Evolutionary conservation across 495 filamentous ascomycete genomes (phyloP), one percentile per base, ranked within the genome.

Genomic region (Penicillium ochrochloron): DNA sequence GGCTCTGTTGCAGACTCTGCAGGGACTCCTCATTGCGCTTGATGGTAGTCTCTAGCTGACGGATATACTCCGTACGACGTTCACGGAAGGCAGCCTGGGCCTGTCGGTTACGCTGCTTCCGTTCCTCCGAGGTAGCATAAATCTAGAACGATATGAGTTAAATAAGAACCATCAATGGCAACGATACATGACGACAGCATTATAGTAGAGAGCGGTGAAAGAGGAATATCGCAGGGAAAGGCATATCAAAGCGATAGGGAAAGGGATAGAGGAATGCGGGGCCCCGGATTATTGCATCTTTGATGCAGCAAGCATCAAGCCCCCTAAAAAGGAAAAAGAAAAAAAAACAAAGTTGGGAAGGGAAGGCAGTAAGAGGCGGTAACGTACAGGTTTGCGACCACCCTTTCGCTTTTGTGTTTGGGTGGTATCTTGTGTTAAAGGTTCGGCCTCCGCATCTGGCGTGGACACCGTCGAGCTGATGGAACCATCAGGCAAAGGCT

Each of bases 11-110:
- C 61, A 98, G 83, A 67, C 87, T 94, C 66, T 94, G 90, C 42
- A 99, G 82, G 65, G 90, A 90, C 65, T 97, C 92, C 77, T 99
- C 95, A 82, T 98, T 95, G 66, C 93, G 93, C 74, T 96, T 96
- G 77, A 99, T 98, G 60, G 93, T 97, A 58, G 92, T 92, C 77
- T 99, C 95, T 12, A 99, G 86, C 76, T 99, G 96, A 80, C 97
- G 97, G 82, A 99, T 99, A 75, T 99, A 99, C 81, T 99, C 95
- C 31, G 96, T 98, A 65, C 95, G 89, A 64, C 95, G 89, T 76
- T 99, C 95, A 52, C 95, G 89, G 72, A 99, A 99, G 33, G 95
- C 95, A 51, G 95, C 95, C 76, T 99, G 95, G 33, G 95, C 95
- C 78, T 98, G 96, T 65, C 95, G 86, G 73, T 99, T 99, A 67